Conservation (phyloP, 1,284 basidiomycete genomes). For the Austropuccinia psidii region DNA sequence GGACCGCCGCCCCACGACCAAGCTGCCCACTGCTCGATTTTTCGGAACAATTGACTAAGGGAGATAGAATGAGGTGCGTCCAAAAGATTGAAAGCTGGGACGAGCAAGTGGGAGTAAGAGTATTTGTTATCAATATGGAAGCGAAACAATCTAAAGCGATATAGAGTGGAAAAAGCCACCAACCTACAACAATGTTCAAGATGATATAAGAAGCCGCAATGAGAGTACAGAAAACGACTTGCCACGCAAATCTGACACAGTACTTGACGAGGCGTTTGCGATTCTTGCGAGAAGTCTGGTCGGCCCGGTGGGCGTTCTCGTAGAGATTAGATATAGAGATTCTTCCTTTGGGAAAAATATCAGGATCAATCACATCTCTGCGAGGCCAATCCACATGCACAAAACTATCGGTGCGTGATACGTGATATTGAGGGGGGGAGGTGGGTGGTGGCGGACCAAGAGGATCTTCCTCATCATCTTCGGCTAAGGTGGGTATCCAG, state of each 20-base stretch:
- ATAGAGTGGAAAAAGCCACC: not conserved
- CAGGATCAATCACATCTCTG: too few species aligned
- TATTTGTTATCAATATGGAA: not conserved
- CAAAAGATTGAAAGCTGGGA: constrained; percentile 19
- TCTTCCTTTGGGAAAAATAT: too few species aligned
- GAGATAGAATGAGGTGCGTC: constrained; percentile 30
- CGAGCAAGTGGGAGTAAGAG: not conserved
- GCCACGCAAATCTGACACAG: constrained; percentile 31
- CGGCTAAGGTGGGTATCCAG: constrained; percentile 3
- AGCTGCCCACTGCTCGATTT: constrained; percentile 31
- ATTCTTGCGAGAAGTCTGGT: constrained; percentile 8
- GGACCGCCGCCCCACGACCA: constrained; percentile 36
- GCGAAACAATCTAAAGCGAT: not conserved
- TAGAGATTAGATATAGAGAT: constrained; percentile 1
- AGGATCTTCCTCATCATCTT: constrained; percentile 23
- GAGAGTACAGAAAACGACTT: constrained; percentile 26
- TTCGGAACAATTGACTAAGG: constrained; percentile 27
- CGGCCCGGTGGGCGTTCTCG: not conserved
- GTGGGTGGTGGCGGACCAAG: not conserved
- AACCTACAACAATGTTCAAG: constrained; percentile 34
- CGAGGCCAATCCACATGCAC: too few species aligned
- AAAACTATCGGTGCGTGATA: not conserved
- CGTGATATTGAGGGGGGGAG: constrained; percentile 4
- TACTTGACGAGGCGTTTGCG: constrained; percentile 26
- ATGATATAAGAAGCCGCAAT: constrained; percentile 35